Conservation (phyloP, 352 stramenopile genomes). For the Pythium aristosporum region DNA sequence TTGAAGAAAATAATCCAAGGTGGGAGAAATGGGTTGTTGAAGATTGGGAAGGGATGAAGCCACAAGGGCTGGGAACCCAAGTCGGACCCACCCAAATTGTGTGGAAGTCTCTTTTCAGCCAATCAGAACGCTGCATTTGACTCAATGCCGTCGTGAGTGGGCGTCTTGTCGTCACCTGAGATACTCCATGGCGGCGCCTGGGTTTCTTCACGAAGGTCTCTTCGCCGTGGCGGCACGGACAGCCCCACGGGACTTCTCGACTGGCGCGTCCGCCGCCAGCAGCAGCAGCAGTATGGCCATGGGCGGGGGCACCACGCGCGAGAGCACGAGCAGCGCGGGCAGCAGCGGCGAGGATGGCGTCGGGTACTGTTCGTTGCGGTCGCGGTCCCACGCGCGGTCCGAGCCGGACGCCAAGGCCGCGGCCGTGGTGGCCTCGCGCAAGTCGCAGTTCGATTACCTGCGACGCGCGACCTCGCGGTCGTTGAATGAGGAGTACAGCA, state of each 20-base stretch:
- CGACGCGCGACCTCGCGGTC: constrained; percentile 24
- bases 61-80: not conserved
- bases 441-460: constrained; percentile 9
- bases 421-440: not conserved
- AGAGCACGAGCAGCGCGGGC: constrained; percentile 15
- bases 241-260: not conserved
- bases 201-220: constrained; percentile 11
- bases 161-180: not conserved
- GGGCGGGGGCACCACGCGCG: constrained; percentile 1
- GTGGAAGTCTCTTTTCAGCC: not conserved
- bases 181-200: not conserved
- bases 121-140: not conserved
- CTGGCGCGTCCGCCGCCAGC: too few species aligned
- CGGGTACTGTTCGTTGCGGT: not conserved
- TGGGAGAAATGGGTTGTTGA: not conserved
- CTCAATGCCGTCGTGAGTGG: constrained; percentile 1
- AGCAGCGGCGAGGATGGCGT: constrained; percentile 8
- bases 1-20: not conserved
- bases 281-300: constrained; percentile 2
- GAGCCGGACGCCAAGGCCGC: constrained; percentile 3
- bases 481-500: constrained; percentile 27
- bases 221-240: not conserved
- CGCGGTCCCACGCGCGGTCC: constrained; percentile 15
- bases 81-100: not conserved
- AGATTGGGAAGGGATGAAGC: constrained; percentile 5